Conservation (phyloP, 306 rosid species). For the Prunus mongolica region DNA sequence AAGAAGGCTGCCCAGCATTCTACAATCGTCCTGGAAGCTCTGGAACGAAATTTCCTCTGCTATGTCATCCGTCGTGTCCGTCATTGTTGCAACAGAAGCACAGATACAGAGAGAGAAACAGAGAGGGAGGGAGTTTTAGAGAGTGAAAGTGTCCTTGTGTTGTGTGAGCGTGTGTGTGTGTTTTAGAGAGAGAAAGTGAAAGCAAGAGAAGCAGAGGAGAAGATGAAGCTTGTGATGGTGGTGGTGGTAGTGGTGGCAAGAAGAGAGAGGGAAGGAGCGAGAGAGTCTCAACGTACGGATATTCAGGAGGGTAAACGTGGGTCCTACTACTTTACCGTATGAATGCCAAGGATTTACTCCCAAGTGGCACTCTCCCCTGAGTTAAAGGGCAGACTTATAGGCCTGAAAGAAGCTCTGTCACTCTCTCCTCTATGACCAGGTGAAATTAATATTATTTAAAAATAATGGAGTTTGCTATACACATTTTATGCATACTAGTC, state of each 20-base stretch:
- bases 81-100: conserved; percentile 36
- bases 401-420: not conserved
- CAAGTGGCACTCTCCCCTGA: conserved; percentile 39
- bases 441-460: not conserved
- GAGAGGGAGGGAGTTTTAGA: not conserved
- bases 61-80: conserved; percentile 89
- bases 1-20: conserved; percentile 70
- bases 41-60: conserved; percentile 94
- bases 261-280: not conserved
- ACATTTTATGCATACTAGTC: too few relatives aligned
- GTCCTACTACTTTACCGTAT: not conserved
- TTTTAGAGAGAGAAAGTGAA: not conserved
- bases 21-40: conserved; percentile 85
- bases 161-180: not conserved
- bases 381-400: conserved; percentile 2
- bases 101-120: not conserved
- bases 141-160: not conserved
- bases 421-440: not conserved
- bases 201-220: not conserved
- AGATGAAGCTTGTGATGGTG: not conserved
- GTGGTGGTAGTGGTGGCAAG: not conserved
- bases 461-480: too few relatives aligned
- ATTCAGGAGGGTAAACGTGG: not conserved
- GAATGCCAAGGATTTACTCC: conserved; percentile 5
- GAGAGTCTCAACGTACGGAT: not conserved